Evolutionary conservation across 164 flowering plant species (phyloP).

Genomic region (Vitis rotundifolia): DNA sequence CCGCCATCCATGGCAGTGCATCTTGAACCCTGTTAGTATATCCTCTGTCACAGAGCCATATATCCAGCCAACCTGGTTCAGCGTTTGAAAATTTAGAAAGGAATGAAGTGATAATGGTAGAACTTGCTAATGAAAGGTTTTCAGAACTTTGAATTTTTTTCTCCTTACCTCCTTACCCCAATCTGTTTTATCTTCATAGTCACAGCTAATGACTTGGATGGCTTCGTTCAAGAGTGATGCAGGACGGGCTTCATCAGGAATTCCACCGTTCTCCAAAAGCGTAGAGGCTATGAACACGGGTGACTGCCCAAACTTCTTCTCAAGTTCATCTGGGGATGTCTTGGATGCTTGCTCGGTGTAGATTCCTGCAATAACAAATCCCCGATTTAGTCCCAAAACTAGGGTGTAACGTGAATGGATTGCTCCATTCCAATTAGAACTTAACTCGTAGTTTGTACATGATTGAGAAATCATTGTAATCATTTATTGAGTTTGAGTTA

Average conservation of each 20-base stretch:
- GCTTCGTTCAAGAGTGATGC: slow-evolving; percentile 45
- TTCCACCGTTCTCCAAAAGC: slow-evolving; percentile 47
- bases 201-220: slow-evolving; percentile 59
- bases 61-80: slow-evolving; percentile 8
- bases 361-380: slow-evolving; percentile 28
- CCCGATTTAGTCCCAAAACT: not conserved
- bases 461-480: too few species aligned
- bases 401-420: too few species aligned
- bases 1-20: not conserved
- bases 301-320: slow-evolving; percentile 55
- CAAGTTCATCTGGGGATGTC: slow-evolving; percentile 41
- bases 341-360: slow-evolving; percentile 31
- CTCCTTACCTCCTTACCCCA: slow-evolving; percentile 53
- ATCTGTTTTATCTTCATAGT: slow-evolving; percentile 60
- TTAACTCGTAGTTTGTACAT: too few species aligned
- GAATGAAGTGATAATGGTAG: not conserved
- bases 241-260: slow-evolving; percentile 30
- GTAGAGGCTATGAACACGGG: slow-evolving; percentile 52
- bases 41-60: not conserved
- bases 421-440: not conserved
- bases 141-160: not conserved
- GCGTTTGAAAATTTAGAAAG: not conserved
- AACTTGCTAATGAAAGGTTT: not conserved
- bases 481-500: too few species aligned
- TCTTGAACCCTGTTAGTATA: too few species aligned